Base-by-base conservation (phyloP, 1,284 basidiomycete species). In the Porogramme epimiltina region DNA sequence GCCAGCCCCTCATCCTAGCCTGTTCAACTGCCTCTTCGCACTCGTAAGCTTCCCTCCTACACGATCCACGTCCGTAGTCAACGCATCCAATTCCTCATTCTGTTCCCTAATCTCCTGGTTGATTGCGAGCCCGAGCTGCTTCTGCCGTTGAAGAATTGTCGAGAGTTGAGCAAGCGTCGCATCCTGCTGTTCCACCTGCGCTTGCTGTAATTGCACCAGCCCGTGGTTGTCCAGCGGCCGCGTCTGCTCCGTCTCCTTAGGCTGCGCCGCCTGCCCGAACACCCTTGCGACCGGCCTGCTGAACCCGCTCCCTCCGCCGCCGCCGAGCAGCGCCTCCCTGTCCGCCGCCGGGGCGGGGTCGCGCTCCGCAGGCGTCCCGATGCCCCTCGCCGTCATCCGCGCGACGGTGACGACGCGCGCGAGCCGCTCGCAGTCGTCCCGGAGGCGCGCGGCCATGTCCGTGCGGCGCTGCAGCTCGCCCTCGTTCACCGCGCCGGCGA, bases 81-180 rank as follows among this genome's bases (percentile, higher is more conserved):
- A 73, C 62, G 84, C 82, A 64, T 95, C 91, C 60, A 98, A 72
- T 70, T 97, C 70, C 65, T 95, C 93, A 60, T 86, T 95, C 73
- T 98, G 96, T 61, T 86, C 74, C 5, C 74, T 76, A 52, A 99
- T 84, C 73, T 99, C 96, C 48, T 80, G 78, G 51, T 83, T 80
- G 58, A 99, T 98, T 16, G 94, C 93, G 57, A 91, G 77, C 10
- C 95, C 96, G 42, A 98, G 80, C 49, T 90, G 84, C 60, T 86
- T 81, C 72, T 98, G 95, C 37, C 93, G 79, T 56, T 84, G 82
- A n/a, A 99, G 74, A 52, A 97, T 85, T 0, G 90, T 80, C 0
- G 90, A 86, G 34, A 99, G 75, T 58, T 87, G 82, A 11, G 85
- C 76, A 23, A 97, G 78, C 64, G 95, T 89, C 25, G 76, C 66